phyloP scores from a whole-genome alignment of 1,284 basidiomycete species.

The Jaminaea rosea region DNA sequence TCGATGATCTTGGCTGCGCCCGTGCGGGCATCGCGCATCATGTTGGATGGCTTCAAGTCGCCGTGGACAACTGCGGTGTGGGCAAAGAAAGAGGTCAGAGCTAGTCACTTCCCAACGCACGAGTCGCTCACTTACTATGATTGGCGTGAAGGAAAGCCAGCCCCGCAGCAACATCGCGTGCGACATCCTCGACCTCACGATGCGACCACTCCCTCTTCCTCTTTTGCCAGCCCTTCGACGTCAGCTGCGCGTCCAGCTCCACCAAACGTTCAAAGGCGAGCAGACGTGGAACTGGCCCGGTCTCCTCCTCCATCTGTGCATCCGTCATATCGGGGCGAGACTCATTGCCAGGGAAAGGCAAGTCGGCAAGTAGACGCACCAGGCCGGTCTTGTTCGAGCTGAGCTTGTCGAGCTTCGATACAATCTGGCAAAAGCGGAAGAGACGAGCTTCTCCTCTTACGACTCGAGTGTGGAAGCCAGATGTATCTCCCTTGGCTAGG shows the following conservation, averaged over 20 bases:
- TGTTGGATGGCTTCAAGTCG: constrained; percentile 34
- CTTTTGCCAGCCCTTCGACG: constrained; percentile 19
- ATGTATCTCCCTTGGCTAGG: constrained; percentile 6
- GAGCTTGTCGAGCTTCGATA: background rate
- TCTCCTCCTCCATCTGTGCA: constrained; percentile 9
- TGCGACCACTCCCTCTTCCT: constrained; percentile 17
- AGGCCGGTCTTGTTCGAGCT: background rate
- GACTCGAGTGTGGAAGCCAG: constrained; percentile 22
- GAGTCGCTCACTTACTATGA: background rate
- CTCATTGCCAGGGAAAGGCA: constrained; percentile 9
- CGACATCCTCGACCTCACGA: constrained; percentile 24
- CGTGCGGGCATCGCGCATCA: constrained; percentile 31
- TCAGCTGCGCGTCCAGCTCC: constrained; percentile 25
- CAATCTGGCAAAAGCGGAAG: constrained; percentile 24
- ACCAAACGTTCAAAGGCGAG: constrained; percentile 31
- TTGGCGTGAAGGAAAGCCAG: constrained; percentile 8
- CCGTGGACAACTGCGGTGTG: constrained; percentile 31
- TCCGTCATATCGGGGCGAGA: background rate
- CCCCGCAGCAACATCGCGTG: constrained; percentile 21
- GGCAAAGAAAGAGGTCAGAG: background rate
- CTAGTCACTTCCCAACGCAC: background rate
- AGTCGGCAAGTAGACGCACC: constrained; percentile 6
- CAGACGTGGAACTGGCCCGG: constrained; percentile 22
- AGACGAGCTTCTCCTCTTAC: constrained; percentile 31
- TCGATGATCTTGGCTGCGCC: constrained; percentile 33